These are phyloP conservation scores for Erythrobasidium yunnanense DNA, from an alignment of 768 basidiomycete species.

Conservation along the genomic window DNA sequence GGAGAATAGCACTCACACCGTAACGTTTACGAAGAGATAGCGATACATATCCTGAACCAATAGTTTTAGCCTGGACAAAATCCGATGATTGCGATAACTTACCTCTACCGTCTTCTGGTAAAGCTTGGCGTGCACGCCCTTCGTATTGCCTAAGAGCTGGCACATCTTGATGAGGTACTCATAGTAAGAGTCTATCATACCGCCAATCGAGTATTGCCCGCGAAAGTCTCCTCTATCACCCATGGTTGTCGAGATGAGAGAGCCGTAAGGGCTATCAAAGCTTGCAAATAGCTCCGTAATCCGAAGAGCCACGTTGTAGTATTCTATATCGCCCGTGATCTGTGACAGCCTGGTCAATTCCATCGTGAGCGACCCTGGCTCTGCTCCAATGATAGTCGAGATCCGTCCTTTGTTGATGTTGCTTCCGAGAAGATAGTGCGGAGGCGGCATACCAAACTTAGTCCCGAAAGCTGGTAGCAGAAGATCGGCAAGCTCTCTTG, in stretches of 20 bases:
- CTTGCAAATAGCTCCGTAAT: neutral
- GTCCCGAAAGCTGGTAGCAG: slow-evolving; percentile 43
- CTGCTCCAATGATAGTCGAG: slow-evolving; percentile 32
- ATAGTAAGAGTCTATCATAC: slow-evolving; percentile 41
- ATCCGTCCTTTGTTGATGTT: neutral
- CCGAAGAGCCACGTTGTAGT: slow-evolving; percentile 35
- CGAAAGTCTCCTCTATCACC: slow-evolving; percentile 16
- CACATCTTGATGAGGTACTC: slow-evolving; percentile 46
- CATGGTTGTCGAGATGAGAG: slow-evolving; percentile 8
- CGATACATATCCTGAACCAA: slow-evolving; percentile 36
- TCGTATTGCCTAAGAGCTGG: slow-evolving; percentile 40
- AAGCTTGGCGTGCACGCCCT: slow-evolving; percentile 41
- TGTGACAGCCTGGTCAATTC: slow-evolving; percentile 43
- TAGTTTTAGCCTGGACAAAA: no score
- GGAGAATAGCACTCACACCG: slow-evolving; percentile 32
- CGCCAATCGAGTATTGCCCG: slow-evolving; percentile 43
- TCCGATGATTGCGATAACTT: neutral
- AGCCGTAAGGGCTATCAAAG: neutral
- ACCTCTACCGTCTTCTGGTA: slow-evolving; percentile 41
- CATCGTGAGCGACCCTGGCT: slow-evolving; percentile 44
- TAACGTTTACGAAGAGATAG: slow-evolving; percentile 39
- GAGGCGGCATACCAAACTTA: slow-evolving; percentile 39
- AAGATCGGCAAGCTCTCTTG: slow-evolving; percentile 43
- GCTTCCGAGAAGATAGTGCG: slow-evolving; percentile 40
- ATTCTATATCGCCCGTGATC: slow-evolving; percentile 42